Evolutionary conservation across 805 yeast species (phyloP).

Genomic region (Metschnikowia gelsemii): DNA sequence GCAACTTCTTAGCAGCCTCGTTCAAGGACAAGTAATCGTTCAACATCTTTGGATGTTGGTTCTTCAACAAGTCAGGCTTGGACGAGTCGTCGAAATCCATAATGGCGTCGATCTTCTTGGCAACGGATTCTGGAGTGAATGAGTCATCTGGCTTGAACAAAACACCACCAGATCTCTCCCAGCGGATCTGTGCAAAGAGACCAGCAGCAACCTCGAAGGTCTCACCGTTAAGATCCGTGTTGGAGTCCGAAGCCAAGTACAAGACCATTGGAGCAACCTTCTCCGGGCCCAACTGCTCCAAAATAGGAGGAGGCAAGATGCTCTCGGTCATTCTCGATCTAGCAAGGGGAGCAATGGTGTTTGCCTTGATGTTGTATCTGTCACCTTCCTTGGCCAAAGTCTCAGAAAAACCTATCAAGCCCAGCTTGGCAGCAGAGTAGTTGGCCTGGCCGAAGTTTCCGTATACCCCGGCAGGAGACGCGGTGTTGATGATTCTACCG

Average conservation of each 20-base stretch:
- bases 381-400: slow-evolving; percentile 93
- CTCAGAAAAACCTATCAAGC: slow-evolving; percentile 86
- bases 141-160: slow-evolving; percentile 73
- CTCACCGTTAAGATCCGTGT: slow-evolving; percentile 58
- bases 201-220: slow-evolving; percentile 95
- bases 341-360: slow-evolving; percentile 92
- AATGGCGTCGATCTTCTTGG: slow-evolving; percentile 63
- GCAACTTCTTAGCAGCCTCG: slow-evolving; percentile 49
- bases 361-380: slow-evolving; percentile 77
- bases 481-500: slow-evolving; percentile 90
- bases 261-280: slow-evolving; percentile 90
- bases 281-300: slow-evolving; percentile 79
- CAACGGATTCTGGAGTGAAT: slow-evolving; percentile 83
- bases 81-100: slow-evolving; percentile 58
- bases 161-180: slow-evolving; percentile 92
- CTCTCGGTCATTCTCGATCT: slow-evolving; percentile 95
- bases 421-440: slow-evolving; percentile 91
- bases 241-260: slow-evolving; percentile 66
- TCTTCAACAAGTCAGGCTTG: slow-evolving; percentile 48
- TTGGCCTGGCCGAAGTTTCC: slow-evolving; percentile 98
- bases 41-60: slow-evolving; percentile 67
- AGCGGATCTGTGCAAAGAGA: slow-evolving; percentile 83
- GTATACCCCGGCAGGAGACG: slow-evolving; percentile 95
- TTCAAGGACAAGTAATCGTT: slow-evolving; percentile 68
- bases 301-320: slow-evolving; percentile 78